Percentiles rank a stretch among this genome's conserved stretches.
These are phyloP conservation scores for Begonia masoniana DNA, from an alignment of 306 rosid species.

Conservation along the genomic window DNA sequence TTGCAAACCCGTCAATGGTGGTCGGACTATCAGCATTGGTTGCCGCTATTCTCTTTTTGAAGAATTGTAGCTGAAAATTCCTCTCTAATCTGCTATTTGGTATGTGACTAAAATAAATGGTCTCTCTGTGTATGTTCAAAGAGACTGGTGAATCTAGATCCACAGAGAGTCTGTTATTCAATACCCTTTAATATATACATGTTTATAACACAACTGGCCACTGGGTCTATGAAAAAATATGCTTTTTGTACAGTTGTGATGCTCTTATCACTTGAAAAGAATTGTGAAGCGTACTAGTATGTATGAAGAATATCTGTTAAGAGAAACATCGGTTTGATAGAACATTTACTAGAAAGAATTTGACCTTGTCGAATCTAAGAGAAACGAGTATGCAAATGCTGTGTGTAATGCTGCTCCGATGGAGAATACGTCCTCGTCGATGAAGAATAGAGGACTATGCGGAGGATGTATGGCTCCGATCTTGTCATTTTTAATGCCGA, in stretches of 20 bases:
- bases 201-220: too few species aligned
- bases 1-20: constrained; percentile 16
- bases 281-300: not conserved
- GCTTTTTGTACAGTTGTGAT: not conserved
- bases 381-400: constrained; percentile 63
- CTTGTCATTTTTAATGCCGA: constrained; percentile 51
- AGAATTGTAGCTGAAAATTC: not conserved
- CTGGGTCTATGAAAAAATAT: not conserved
- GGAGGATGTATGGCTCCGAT: constrained; percentile 43
- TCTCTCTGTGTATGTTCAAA: too few species aligned
- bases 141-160: too few species aligned
- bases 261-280: not conserved
- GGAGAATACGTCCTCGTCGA: constrained; percentile 66
- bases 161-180: too few species aligned
- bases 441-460: constrained; percentile 46
- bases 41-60: not conserved
- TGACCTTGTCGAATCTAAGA: constrained; percentile 25
- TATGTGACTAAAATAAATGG: too few species aligned
- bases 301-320: not conserved
- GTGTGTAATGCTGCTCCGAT: constrained; percentile 84
- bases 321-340: not conserved
- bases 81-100: not conserved
- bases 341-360: constrained; percentile 9
- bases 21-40: not conserved
- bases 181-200: too few species aligned